Evolutionary conservation across 2,329 filamentous ascomycete genomes (phyloP).

Genomic region (Fusarium acutatum): DNA sequence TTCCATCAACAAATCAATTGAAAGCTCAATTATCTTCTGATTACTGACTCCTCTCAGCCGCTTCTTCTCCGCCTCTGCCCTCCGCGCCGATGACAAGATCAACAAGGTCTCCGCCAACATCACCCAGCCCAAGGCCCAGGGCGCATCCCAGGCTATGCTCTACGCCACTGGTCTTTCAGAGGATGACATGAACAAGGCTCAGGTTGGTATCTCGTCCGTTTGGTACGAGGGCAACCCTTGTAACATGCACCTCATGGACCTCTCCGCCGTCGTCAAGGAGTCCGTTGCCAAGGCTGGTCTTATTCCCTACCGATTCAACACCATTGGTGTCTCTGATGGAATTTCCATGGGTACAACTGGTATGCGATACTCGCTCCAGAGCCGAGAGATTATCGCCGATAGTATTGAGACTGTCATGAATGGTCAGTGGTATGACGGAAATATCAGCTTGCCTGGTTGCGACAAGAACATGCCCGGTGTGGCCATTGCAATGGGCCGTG

Average conservation of each 20-base stretch:
- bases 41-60: conserved; percentile 50
- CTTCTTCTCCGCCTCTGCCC: conserved; percentile 59
- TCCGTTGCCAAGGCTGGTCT: conserved; percentile 76
- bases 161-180: conserved; percentile 92
- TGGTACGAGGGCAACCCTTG: conserved; percentile 99
- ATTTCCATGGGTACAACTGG: conserved; percentile 99
- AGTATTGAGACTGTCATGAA: conserved; percentile 99
- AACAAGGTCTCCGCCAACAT: conserved; percentile 87
- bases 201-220: conserved; percentile 96
- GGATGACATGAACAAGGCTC: conserved; percentile 91
- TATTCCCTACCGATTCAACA: conserved; percentile 98
- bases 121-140: conserved; percentile 97
- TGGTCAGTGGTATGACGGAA: conserved; percentile 98
- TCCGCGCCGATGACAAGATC: conserved; percentile 64
- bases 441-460: conserved; percentile 95
- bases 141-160: conserved; percentile 98
- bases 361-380: conserved; percentile 96
- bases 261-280: conserved; percentile 77
- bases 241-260: conserved; percentile 97
- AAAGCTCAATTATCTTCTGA: background rate
- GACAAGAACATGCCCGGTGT: conserved; percentile 99
- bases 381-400: conserved; percentile 95
- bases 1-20: background rate
- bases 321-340: conserved; percentile 94
- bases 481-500: conserved; percentile 90